These are phyloP conservation scores for Aspergillus biplanus DNA, from an alignment of 495 filamentous ascomycete species.

Conservation along the genomic window DNA sequence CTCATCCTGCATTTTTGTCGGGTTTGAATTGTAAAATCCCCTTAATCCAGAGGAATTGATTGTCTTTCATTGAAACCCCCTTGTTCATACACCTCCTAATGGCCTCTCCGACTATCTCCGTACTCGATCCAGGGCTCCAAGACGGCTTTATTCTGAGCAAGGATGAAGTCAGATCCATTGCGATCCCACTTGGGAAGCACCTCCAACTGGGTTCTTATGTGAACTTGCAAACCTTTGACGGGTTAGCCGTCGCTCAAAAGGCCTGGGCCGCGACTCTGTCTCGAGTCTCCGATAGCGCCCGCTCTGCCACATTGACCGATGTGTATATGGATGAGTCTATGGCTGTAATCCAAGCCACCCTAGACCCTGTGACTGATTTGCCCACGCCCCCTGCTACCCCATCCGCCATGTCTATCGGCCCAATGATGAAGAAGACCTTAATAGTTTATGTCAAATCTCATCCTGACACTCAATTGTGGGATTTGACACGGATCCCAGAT, in stretches of 20 bases:
- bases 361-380: background rate
- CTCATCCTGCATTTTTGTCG: background rate
- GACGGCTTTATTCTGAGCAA: background rate
- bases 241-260: background rate
- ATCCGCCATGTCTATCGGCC: background rate
- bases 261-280: conserved; percentile 3
- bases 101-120: background rate
- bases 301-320: background rate
- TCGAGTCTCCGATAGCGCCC: background rate
- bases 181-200: background rate
- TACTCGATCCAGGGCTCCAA: background rate
- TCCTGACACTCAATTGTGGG: background rate
- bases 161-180: conserved; percentile 3
- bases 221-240: background rate
- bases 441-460: background rate
- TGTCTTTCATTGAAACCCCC: background rate
- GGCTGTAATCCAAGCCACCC: background rate
- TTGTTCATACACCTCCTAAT: background rate
- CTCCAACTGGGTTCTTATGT: background rate
- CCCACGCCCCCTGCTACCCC: background rate
- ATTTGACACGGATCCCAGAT: background rate
- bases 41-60: background rate
- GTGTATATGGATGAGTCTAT: conserved; percentile 1
- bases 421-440: background rate
- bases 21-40: background rate